phyloP scores from a whole-genome alignment of 2,329 filamentous ascomycete species.

The Neonectria hederae region DNA sequence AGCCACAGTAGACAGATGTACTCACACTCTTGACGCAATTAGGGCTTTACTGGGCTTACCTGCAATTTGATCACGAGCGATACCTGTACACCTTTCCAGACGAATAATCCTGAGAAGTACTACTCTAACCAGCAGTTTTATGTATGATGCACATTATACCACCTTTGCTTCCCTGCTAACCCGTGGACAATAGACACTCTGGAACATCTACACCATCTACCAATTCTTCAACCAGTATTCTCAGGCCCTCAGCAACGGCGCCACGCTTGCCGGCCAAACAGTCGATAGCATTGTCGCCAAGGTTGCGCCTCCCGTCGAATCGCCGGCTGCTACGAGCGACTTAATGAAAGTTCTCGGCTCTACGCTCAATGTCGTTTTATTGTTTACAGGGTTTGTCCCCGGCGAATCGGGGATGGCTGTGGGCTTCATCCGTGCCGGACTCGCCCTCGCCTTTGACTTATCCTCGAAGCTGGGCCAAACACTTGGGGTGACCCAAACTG shows the following conservation, averaged over 20 bases:
- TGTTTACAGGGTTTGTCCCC: constrained; percentile 35
- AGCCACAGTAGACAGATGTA: too few species aligned
- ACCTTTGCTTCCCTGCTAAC: neutral
- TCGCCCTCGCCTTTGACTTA: constrained; percentile 23
- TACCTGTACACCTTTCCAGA: constrained; percentile 36
- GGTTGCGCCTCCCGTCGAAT: constrained; percentile 37
- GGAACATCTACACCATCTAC: constrained; percentile 43
- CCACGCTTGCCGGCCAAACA: constrained; percentile 38
- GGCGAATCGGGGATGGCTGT: constrained; percentile 30
- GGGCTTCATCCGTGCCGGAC: constrained; percentile 29
- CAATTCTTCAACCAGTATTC: constrained; percentile 45
- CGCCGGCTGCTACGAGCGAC: constrained; percentile 19
- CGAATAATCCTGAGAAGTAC: constrained; percentile 27
- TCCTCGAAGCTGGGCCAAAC: constrained; percentile 25
- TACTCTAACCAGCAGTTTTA: constrained; percentile 41
- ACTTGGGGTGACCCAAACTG: constrained; percentile 28
- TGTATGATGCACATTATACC: neutral
- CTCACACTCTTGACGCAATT: neutral
- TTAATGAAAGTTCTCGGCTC: constrained; percentile 31
- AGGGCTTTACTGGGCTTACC: constrained; percentile 37
- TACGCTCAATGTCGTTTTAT: constrained; percentile 28
- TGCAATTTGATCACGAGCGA: constrained; percentile 39
- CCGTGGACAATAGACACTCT: constrained; percentile 26
- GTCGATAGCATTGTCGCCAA: constrained; percentile 40
- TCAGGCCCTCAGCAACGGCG: constrained; percentile 37